These are phyloP conservation scores for Solanum chiquidenum DNA, from an alignment of 257 asterid genomes.

Conservation along the genomic window DNA sequence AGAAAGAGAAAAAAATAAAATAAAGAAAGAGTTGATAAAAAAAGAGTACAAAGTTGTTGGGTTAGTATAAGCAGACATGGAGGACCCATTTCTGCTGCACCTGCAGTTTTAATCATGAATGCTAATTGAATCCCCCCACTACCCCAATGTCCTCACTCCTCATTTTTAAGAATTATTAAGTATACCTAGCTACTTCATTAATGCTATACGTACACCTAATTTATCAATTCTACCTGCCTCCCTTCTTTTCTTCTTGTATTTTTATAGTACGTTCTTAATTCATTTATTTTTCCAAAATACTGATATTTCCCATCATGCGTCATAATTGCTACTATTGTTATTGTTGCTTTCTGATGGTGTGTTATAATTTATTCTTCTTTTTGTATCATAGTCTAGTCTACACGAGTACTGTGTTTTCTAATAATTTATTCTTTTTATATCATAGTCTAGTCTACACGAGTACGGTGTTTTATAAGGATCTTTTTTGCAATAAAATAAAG, in stretches of 20 bases:
- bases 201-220: neutral
- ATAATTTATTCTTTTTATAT: neutral
- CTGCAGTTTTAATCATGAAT: neutral
- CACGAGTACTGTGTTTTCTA: neutral
- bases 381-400: neutral
- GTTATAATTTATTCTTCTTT: neutral
- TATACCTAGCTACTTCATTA: neutral
- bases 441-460: too few relatives aligned
- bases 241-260: neutral
- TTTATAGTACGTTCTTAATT: neutral
- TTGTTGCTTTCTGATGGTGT: neutral
- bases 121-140: neutral
- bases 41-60: neutral
- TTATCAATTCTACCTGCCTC: neutral
- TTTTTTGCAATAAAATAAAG: neutral
- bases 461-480: too few relatives aligned
- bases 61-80: neutral
- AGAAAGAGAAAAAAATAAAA: neutral
- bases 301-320: slow-evolving; percentile 4
- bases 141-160: neutral
- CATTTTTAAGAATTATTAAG: neutral
- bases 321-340: neutral
- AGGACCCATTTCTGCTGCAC: neutral
- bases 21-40: neutral
- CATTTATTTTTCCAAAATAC: neutral